Conservation (phyloP, 345 rosid genomes). For the Eutrema japonicum region DNA sequence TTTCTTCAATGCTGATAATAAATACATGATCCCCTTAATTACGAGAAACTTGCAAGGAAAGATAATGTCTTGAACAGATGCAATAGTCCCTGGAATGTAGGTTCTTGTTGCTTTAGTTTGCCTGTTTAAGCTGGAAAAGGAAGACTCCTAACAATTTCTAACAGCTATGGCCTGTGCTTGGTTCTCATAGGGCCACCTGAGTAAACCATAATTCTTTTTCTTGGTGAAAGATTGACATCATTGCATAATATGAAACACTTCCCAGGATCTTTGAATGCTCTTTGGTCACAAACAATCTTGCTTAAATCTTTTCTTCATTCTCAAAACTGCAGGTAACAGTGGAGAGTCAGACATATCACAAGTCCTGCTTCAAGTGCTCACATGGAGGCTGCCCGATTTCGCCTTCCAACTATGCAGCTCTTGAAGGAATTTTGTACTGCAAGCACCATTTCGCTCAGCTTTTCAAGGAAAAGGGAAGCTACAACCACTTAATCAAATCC, state of each 20-base stretch:
- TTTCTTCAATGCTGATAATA: background rate
- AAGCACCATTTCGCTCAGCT: slow-evolving; percentile 87
- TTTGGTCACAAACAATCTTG: slow-evolving; percentile 8
- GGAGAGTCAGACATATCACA: slow-evolving; percentile 88
- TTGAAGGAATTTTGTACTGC: slow-evolving; percentile 82
- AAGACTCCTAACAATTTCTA: background rate
- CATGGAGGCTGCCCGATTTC: slow-evolving; percentile 78
- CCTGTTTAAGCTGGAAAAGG: background rate
- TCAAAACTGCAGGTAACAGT: slow-evolving; percentile 60
- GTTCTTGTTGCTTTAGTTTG: slow-evolving; percentile 17
- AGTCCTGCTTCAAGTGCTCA: slow-evolving; percentile 85
- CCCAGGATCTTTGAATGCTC: background rate
- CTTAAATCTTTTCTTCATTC: background rate
- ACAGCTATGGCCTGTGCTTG: slow-evolving; percentile 3
- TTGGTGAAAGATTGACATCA: slow-evolving; percentile 16
- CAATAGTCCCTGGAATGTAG: background rate
- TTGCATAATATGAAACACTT: background rate
- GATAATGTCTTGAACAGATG: background rate
- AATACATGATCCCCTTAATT: background rate
- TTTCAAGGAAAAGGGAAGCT: slow-evolving; percentile 96
- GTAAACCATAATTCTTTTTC: background rate
- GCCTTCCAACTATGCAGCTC: slow-evolving; percentile 75
- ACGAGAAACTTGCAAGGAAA: slow-evolving; percentile 10
- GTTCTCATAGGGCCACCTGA: background rate
- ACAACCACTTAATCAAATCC: slow-evolving; percentile 89